phyloP scores from a whole-genome alignment of 148 eudicot genomes.

The Fallopia convolvulus region DNA sequence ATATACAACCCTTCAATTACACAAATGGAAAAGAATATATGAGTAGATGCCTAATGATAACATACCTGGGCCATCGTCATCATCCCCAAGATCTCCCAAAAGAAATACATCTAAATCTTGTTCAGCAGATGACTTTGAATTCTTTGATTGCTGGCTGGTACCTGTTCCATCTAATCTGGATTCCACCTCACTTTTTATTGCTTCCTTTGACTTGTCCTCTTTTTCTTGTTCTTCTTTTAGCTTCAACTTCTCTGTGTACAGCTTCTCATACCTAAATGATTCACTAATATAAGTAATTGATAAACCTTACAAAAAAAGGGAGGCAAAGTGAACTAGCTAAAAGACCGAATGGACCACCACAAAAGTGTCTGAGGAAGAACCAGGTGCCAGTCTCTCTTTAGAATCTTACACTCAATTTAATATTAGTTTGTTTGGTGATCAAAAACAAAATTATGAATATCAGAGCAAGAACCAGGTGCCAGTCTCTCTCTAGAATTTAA shows the following conservation, averaged over 20 bases:
- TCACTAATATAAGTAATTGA: constrained; percentile 7
- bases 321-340: neutral
- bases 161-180: constrained; percentile 39
- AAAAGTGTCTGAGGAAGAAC: neutral
- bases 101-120: constrained; percentile 98
- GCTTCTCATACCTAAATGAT: constrained; percentile 60
- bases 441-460: neutral
- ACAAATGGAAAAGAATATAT: constrained; percentile 1
- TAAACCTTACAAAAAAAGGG: constrained; percentile 1
- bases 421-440: neutral
- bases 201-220: constrained; percentile 45
- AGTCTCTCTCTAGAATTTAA: neutral
- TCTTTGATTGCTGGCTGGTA: constrained; percentile 39
- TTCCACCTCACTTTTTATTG: constrained; percentile 23
- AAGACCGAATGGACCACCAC: neutral
- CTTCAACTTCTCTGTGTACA: constrained; percentile 53
- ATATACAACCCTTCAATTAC: neutral
- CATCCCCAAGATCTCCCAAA: constrained; percentile 77
- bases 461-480: neutral
- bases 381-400: neutral
- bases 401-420: neutral
- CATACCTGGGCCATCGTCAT: constrained; percentile 84
- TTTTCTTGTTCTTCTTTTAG: constrained; percentile 51
- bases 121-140: constrained; percentile 47
- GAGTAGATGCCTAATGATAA: neutral